Evolutionary conservation across 2,329 filamentous ascomycete species (phyloP), one percentile per base, ranked within the genome.

Genomic region (Fusarium nygamai): DNA sequence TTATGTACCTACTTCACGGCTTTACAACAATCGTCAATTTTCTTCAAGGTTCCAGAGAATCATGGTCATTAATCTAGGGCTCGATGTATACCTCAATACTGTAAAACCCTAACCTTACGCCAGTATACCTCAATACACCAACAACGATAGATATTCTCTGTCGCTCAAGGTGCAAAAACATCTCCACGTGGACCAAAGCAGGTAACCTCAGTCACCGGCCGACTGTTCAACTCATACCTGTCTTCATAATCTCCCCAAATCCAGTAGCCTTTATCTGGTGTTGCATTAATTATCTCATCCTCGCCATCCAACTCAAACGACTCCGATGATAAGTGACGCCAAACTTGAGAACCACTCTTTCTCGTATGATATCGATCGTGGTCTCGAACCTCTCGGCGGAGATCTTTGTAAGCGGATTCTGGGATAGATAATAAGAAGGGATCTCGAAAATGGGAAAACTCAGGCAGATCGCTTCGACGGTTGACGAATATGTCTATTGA

Each of bases 201-300:
- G n/a, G n/a, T 8, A 33, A 5, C 5, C 33, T 2, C 14, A 33
- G 11, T 2, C 24, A 29, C 1, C 5, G 44, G 44, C 6, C 11
- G 13, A 0, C 17, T 50, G 1, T 50, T 7, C 47, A 33, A 6
- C 4, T 33, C 22, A 13, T 33, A n/a, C 16, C 48, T 33, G 0
- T 51, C 48, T 51, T 51, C 48, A 2, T 13, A 51, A 0, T 51
- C 48, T 4, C 31, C 48, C 29, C 48, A 51, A 20, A 34, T 24
- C 48, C 22, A 51, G 22, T 34, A 51, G 22, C 48, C 48, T 8
- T 34, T 34, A 7, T 7, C 2, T 10, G 22, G 7, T 5, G 2
- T 34, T 7, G 31, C 31, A 2, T 34, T 34, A 0, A 0, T 0
- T 33, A 51, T 24, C 4, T 24, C 48, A 4, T 31, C 31, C 4